These are phyloP conservation scores for Knufia petricola DNA, from an alignment of 2,329 filamentous ascomycete species.

Conservation along the genomic window DNA sequence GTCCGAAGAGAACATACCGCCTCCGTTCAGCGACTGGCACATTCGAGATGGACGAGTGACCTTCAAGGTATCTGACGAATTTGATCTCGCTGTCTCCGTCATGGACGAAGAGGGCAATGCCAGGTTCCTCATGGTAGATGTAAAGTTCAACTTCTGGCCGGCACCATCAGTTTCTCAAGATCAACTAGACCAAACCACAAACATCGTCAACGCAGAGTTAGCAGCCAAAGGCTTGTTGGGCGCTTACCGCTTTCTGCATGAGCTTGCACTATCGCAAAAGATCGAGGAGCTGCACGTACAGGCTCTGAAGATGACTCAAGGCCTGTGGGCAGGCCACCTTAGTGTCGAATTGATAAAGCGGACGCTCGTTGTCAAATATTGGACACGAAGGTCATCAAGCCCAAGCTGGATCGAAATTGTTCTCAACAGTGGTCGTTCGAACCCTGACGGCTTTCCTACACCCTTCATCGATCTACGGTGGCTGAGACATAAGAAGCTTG, in stretches of 20 bases:
- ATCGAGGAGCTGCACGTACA: constrained; percentile 73
- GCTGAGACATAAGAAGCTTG: constrained; percentile 74
- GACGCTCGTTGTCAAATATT: constrained; percentile 82
- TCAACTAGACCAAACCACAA: constrained; percentile 58
- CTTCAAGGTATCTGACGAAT: constrained; percentile 72
- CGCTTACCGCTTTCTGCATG: constrained; percentile 80
- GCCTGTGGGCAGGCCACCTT: constrained; percentile 68
- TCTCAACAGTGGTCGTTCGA: constrained; percentile 54
- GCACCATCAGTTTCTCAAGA: constrained; percentile 54
- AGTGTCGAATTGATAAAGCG: constrained; percentile 71
- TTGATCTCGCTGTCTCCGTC: constrained; percentile 86
- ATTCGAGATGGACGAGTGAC: constrained; percentile 83
- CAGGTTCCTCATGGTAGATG: constrained; percentile 90
- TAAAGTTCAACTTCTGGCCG: constrained; percentile 73
- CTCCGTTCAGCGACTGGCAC: constrained; percentile 65
- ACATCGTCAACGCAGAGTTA: constrained; percentile 61
- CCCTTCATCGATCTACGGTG: constrained; percentile 50
- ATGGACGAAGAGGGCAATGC: constrained; percentile 72
- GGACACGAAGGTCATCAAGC: constrained; percentile 58
- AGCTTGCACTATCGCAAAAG: constrained; percentile 82
- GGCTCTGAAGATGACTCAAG: constrained; percentile 57
- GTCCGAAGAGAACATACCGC: constrained; percentile 71
- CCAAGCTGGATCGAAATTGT: constrained; percentile 92
- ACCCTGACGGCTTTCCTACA: constrained; percentile 20
- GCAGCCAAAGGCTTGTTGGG: constrained; percentile 61